These are phyloP conservation scores for Anthracocystis panici-leucophaei DNA, from an alignment of 1,284 basidiomycete species.

Conservation along the genomic window DNA sequence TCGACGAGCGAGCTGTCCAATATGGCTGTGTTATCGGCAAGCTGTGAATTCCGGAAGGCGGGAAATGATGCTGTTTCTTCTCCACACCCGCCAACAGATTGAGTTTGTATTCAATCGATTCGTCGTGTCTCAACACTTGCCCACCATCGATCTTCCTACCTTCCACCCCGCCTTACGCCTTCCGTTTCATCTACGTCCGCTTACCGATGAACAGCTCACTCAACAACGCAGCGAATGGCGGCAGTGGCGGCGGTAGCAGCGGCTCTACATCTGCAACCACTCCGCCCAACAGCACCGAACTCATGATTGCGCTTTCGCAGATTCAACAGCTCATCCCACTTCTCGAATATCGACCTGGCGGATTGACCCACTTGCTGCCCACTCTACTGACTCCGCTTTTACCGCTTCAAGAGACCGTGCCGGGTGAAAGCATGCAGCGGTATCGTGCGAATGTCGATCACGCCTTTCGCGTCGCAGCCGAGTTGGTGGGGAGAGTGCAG, in stretches of 20 bases:
- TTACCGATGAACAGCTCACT: constrained; percentile 5
- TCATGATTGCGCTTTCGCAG: constrained; percentile 47
- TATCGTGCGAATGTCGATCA: constrained; percentile 44
- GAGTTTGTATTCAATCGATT: not conserved
- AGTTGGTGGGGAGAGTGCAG: constrained; percentile 22
- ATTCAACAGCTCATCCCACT: constrained; percentile 49
- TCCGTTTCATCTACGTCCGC: not conserved
- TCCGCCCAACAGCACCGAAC: constrained; percentile 38
- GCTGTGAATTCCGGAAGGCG: constrained; percentile 4
- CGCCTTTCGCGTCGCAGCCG: constrained; percentile 35
- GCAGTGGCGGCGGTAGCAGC: not conserved
- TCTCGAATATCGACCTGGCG: constrained; percentile 43
- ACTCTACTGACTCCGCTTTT: constrained; percentile 32
- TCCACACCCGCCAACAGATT: constrained; percentile 8
- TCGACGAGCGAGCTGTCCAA: constrained; percentile 8
- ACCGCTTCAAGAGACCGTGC: constrained; percentile 1
- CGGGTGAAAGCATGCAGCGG: constrained; percentile 27
- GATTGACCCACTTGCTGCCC: constrained; percentile 32
- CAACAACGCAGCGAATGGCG: not conserved
- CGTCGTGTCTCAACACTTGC: not conserved
- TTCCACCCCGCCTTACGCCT: not conserved
- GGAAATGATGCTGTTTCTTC: constrained; percentile 3
- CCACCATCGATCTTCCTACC: not conserved
- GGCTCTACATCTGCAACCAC: not conserved
- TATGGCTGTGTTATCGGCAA: not conserved